Evolutionary conservation across 805 yeast species (phyloP), one percentile per base, ranked within the genome.

Genomic region (Candida silvatica): DNA sequence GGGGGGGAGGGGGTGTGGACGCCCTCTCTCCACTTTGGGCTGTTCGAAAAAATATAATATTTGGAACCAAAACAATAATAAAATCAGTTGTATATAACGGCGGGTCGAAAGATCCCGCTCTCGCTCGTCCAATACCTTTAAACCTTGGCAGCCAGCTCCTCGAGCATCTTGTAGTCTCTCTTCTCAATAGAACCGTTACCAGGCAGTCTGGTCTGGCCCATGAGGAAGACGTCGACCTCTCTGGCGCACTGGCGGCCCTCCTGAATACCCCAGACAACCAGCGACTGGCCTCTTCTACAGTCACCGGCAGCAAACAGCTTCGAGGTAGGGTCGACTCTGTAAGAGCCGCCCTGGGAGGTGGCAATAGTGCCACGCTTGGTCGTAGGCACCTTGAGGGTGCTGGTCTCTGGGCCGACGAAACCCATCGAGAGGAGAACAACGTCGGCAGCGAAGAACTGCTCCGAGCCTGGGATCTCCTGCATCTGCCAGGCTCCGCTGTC

Each of bases 231-330:
- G 56, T 90, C 98, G 43, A 90, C 94, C 49, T 85, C 87, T 47
- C 95, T 73, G 25, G 98, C 98, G 74, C 96, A 87, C 63, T 90
- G 96, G 68, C 97, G 80, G 47, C 98, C 98, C 65, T 90, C 98
- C 66, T 92, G 97, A 49, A 90, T 90, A 65, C 97, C 98, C 97
- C 97, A 92, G 37, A 90, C 98, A 58, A 90, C 90, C 59, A 90
- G 74, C 2, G 96, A 85, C 68, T 90, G 98, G 20, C 98, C 98
- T 65, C 97, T 80, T 70, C 98, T 82, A 66, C 97, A 92, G 62
- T 90, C 98, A 64, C 98, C 98, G 34, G 97, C 97, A 32, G 96
- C 85, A 54, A 88, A 90, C 41, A 87, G 53, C 48, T 86, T 87
- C 40, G 69, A 81, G 28, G 61, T 68, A 9, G 64, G 63, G 23